Conservation (phyloP, 805 yeast genomes). For the Saccharomyces paradoxus region DNA sequence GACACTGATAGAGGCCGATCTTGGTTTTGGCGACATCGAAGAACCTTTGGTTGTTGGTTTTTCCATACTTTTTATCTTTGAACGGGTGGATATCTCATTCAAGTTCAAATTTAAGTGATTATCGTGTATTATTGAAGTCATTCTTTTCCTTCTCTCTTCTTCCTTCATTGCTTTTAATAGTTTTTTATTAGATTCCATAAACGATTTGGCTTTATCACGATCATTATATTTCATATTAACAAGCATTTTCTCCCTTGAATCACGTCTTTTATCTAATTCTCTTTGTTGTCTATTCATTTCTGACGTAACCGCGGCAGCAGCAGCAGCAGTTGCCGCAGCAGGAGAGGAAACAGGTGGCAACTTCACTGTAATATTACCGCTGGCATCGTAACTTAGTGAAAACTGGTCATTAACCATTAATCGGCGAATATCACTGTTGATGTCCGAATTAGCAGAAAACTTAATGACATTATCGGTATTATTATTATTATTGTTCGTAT, state of each 20-base stretch:
- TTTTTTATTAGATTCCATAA: conserved; percentile 29
- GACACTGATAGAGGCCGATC: neutral
- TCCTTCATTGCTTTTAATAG: conserved; percentile 28
- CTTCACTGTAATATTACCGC: neutral
- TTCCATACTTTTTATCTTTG: neutral
- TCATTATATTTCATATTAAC: conserved; percentile 30
- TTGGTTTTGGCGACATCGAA: conserved; percentile 3
- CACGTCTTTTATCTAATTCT: conserved; percentile 27
- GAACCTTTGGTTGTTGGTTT: conserved; percentile 3
- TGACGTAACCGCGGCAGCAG: conserved; percentile 1
- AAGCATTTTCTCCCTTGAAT: conserved; percentile 29
- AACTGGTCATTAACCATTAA: conserved; percentile 5
- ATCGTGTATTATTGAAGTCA: conserved; percentile 18
- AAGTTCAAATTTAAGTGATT: neutral
- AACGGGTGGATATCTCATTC: neutral
- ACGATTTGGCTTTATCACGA: conserved; percentile 26
- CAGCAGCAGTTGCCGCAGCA: conserved; percentile 19
- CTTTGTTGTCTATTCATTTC: conserved; percentile 17
- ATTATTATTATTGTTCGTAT: conserved; percentile 3
- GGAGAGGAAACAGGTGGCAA: conserved; percentile 1
- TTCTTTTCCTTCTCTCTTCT: conserved; percentile 27
- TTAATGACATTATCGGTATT: conserved; percentile 8
- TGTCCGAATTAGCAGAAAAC: conserved; percentile 4
- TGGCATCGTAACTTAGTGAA: neutral
- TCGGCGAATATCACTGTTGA: conserved; percentile 6